Percentiles rank a stretch among this genome's conserved stretches.
These are phyloP conservation scores for Moelleriella libera DNA, from an alignment of 2,329 filamentous ascomycete genomes.

Conservation along the genomic window DNA sequence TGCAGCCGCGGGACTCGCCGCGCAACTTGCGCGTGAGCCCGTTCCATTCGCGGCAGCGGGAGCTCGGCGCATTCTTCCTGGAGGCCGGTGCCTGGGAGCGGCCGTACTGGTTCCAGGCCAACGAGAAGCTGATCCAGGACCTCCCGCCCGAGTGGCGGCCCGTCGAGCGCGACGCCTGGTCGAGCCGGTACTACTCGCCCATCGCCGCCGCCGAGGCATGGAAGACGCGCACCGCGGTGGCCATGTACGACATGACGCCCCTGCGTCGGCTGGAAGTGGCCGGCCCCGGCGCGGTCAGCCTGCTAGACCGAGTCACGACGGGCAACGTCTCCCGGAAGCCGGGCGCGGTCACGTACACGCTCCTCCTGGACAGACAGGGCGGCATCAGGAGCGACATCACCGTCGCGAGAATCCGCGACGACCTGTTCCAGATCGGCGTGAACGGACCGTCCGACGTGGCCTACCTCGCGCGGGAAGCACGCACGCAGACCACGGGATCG, in stretches of 20 bases:
- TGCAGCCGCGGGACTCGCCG: constrained; percentile 41
- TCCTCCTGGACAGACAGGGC: constrained; percentile 38
- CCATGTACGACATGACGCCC: constrained; percentile 49
- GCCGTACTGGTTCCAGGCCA: constrained; percentile 47
- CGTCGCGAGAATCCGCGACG: constrained; percentile 33
- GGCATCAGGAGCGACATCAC: constrained; percentile 43
- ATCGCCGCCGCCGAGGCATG: constrained; percentile 47
- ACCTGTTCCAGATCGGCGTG: constrained; percentile 39
- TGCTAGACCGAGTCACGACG: constrained; percentile 40
- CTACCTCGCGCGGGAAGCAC: constrained; percentile 39
- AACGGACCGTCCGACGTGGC: constrained; percentile 40
- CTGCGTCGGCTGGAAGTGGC: constrained; percentile 42
- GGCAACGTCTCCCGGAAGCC: constrained; percentile 30
- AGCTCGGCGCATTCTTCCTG: constrained; percentile 44
- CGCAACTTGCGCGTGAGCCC: constrained; percentile 45
- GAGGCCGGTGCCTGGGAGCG: constrained; percentile 48
- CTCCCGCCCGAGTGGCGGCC: constrained; percentile 41
- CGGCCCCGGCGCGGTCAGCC: constrained; percentile 39
- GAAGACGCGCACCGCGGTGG: constrained; percentile 48
- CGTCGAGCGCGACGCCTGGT: constrained; percentile 43
- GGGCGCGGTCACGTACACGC: constrained; percentile 39
- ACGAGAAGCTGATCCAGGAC: constrained; percentile 32
- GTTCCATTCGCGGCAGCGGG: constrained; percentile 37
- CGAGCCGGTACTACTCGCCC: constrained; percentile 39
- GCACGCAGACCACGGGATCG: constrained; percentile 24